These are phyloP conservation scores for Neurospora sp. DNA, from an alignment of 495 filamentous ascomycete species.

Conservation along the genomic window DNA sequence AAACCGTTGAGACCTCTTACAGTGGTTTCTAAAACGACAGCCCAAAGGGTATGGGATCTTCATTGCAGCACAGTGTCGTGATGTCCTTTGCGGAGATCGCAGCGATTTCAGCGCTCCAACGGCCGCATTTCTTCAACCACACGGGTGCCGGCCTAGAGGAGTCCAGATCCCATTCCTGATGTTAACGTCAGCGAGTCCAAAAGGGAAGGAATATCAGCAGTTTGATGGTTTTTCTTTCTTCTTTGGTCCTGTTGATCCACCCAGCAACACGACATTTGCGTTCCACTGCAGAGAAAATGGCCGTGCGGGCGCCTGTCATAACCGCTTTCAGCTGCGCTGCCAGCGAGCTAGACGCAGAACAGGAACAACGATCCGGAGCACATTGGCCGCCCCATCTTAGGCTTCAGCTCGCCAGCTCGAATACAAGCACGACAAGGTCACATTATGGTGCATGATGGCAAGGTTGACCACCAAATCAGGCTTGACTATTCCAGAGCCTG, in stretches of 20 bases:
- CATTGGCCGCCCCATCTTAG: background rate
- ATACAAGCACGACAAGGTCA: background rate
- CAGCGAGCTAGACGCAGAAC: background rate
- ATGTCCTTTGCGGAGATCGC: background rate
- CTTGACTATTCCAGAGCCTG: background rate
- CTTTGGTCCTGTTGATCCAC: background rate
- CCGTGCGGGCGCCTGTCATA: background rate
- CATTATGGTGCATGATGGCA: background rate
- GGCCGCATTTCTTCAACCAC: background rate
- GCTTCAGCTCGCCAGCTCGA: background rate
- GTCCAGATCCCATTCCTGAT: background rate
- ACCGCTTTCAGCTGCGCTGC: background rate
- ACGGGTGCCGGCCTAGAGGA: background rate
- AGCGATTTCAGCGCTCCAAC: background rate
- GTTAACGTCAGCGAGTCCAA: background rate
- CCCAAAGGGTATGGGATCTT: background rate
- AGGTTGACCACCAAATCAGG: background rate
- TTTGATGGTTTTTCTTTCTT: background rate
- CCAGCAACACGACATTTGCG: background rate
- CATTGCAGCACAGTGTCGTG: background rate
- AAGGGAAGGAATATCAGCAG: background rate
- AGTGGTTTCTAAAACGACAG: background rate
- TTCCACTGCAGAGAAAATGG: background rate
- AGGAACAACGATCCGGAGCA: background rate
- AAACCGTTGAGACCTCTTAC: background rate